Conservation (phyloP, 1,139 yeast species). For the Saccharomyces uvarum region DNA sequence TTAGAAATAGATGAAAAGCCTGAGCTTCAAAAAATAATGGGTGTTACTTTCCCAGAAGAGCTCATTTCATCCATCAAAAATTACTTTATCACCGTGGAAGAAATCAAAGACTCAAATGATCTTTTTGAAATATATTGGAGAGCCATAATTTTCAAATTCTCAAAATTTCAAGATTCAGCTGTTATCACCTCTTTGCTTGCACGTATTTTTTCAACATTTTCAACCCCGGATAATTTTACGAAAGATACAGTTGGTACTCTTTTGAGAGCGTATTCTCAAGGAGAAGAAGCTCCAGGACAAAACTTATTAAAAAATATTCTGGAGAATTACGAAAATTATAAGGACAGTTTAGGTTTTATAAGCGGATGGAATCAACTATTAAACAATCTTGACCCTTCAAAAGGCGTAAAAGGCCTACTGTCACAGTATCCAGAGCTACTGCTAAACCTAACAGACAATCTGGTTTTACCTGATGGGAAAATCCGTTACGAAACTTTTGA, state of each 20-base stretch:
- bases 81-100: constrained; percentile 1
- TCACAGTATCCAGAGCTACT: constrained; percentile 5
- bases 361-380: constrained; percentile 21
- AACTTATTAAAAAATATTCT: constrained; percentile 8
- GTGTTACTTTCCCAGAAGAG: constrained; percentile 18
- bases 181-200: constrained; percentile 11
- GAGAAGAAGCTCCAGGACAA: constrained; percentile 3
- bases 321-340: constrained; percentile 10
- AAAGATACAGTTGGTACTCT: constrained; percentile 25
- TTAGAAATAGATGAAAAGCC: constrained; percentile 31
- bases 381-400: constrained; percentile 3
- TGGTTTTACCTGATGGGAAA: constrained; percentile 41
- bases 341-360: constrained; percentile 20
- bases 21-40: constrained; percentile 10
- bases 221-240: constrained; percentile 15
- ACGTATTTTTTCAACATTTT: constrained; percentile 6
- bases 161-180: constrained; percentile 9
- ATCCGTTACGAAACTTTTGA: constrained; percentile 43
- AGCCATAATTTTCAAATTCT: constrained; percentile 18
- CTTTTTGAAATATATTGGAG: constrained; percentile 35
- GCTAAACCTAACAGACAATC: constrained; percentile 31
- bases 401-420: constrained; percentile 3
- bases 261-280: constrained; percentile 9
- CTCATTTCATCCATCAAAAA: constrained; percentile 8
- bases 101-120: constrained; percentile 11